phyloP scores from a whole-genome alignment of 2,329 filamentous ascomycete genomes.

The Ophiognomonia clavigignenti-juglandacearum region DNA sequence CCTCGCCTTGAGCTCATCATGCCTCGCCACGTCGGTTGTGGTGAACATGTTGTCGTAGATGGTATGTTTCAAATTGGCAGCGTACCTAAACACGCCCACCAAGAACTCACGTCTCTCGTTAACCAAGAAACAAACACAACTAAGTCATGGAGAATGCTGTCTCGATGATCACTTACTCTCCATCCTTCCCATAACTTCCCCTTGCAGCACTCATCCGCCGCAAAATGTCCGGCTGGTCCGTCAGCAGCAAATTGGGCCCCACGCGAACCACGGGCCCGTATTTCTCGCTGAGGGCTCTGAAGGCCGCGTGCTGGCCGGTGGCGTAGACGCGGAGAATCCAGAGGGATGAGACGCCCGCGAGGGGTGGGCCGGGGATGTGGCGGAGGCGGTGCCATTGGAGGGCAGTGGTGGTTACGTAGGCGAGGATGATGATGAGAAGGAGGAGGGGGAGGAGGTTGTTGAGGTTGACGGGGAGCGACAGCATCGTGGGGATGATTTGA shows the following conservation, averaged over 20 bases:
- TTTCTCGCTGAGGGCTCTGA: constrained; percentile 20
- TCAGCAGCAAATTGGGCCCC: constrained; percentile 23
- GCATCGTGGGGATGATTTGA: no score
- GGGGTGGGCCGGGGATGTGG: constrained; percentile 22
- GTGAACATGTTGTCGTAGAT: constrained; percentile 10
- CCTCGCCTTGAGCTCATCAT: constrained; percentile 25
- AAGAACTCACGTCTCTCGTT: constrained; percentile 17
- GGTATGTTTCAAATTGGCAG: not conserved
- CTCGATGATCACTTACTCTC: not conserved
- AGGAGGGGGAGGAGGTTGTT: no score
- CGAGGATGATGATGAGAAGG: no score
- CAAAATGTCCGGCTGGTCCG: constrained; percentile 22
- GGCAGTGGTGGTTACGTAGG: not conserved
- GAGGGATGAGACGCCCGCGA: constrained; percentile 23
- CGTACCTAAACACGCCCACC: constrained; percentile 19
- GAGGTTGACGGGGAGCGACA: no score
- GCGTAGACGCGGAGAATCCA: constrained; percentile 21
- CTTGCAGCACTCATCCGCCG: constrained; percentile 25
- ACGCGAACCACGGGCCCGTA: constrained; percentile 25
- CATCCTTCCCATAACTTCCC: constrained; percentile 26
- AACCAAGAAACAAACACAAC: no score
- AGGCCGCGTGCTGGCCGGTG: constrained; percentile 16
- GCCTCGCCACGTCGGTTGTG: constrained; percentile 17
- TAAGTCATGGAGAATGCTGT: not conserved
- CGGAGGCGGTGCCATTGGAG: constrained; percentile 22